Percentiles rank a stretch among this genome's conserved stretches.
phyloP scores from a whole-genome alignment of 2,329 filamentous ascomycete genomes.

The Kalaharituber pfeilii region DNA sequence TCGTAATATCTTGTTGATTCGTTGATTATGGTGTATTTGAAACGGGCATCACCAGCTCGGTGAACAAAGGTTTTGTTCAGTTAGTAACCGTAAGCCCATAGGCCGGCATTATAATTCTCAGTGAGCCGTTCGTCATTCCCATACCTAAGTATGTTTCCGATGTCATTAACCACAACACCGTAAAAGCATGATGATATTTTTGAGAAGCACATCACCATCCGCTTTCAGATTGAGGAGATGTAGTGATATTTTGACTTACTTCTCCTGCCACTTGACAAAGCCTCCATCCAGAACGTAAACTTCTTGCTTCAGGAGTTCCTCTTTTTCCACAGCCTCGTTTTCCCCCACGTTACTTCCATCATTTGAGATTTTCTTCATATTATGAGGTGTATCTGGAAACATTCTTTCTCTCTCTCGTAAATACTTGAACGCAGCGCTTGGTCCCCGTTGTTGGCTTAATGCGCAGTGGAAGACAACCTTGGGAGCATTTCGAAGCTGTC shows the following conservation, averaged over 20 bases:
- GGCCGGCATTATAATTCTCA: constrained; percentile 64
- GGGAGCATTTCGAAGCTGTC: constrained; percentile 57
- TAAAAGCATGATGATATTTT: background rate
- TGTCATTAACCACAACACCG: background rate
- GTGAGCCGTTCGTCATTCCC: constrained; percentile 66
- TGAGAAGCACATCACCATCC: background rate
- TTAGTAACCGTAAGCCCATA: constrained; percentile 53
- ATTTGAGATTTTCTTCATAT: constrained; percentile 22
- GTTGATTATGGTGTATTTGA: no score
- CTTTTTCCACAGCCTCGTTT: constrained; percentile 20
- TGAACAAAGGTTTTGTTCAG: no score
- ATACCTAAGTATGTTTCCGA: constrained; percentile 31
- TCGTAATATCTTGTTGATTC: no score
- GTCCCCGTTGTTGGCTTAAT: constrained; percentile 77
- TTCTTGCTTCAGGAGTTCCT: constrained; percentile 38
- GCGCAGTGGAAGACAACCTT: constrained; percentile 90
- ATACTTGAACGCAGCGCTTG: constrained; percentile 66
- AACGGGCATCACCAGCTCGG: no score
- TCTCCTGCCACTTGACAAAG: constrained; percentile 78
- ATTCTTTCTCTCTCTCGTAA: constrained; percentile 45
- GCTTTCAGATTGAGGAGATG: background rate
- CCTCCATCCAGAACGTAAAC: constrained; percentile 70
- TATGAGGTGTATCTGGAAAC: constrained; percentile 28
- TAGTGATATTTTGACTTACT: constrained; percentile 28
- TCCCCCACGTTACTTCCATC: constrained; percentile 15